Conservation (phyloP, 116 monocot species). For the Posidonia oceanica region DNA sequence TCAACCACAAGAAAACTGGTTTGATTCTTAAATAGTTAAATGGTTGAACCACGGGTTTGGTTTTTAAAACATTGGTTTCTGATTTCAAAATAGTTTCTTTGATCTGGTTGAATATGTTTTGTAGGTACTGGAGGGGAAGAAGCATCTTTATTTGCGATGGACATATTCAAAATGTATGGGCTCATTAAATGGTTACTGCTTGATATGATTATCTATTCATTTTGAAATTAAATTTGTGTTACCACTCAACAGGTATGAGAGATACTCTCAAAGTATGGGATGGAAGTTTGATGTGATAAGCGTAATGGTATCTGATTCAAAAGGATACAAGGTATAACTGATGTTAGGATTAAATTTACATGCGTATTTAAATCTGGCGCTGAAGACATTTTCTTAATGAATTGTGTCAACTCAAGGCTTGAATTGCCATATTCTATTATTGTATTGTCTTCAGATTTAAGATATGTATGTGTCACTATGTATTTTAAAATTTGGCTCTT, state of each 20-base stretch:
- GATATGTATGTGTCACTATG: too few relatives aligned
- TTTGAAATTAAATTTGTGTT: not conserved
- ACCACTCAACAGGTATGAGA: constrained; percentile 72
- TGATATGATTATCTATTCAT: not conserved
- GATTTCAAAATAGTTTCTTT: not conserved
- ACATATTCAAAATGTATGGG: constrained; percentile 86
- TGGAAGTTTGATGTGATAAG: constrained; percentile 93
- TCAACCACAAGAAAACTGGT: too few relatives aligned
- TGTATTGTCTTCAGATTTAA: too few relatives aligned
- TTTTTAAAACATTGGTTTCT: too few relatives aligned
- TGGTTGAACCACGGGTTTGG: too few relatives aligned
- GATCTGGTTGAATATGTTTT: constrained; percentile 6
- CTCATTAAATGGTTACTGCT: not conserved
- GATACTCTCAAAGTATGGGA: constrained; percentile 71
- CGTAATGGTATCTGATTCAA: constrained; percentile 69
- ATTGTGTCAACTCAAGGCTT: not conserved
- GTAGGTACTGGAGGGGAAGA: constrained; percentile 98
- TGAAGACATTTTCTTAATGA: not conserved
- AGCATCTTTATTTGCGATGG: constrained; percentile 98
- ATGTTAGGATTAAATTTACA: not conserved
- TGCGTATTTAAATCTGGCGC: not conserved
- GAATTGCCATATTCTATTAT: too few relatives aligned
- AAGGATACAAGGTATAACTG: constrained; percentile 70
- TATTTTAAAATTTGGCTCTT: too few relatives aligned
- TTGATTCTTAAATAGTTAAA: too few relatives aligned